Evolutionary conservation across 1,139 yeast genomes (phyloP).

Genomic region (Maudiozyma humilis): DNA sequence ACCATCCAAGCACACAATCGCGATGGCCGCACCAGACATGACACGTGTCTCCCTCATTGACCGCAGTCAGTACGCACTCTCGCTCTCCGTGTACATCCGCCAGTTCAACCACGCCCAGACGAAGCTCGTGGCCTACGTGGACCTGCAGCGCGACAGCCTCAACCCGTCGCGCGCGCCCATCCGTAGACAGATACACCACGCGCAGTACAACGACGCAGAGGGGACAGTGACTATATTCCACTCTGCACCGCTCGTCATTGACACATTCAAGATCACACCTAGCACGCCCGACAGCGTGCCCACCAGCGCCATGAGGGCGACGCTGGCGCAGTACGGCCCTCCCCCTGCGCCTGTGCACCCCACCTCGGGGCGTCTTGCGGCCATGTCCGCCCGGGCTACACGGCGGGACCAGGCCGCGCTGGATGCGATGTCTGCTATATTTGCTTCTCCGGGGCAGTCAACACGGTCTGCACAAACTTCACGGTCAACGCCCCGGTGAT

Average conservation of each 20-base stretch:
- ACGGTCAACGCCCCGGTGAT: background rate
- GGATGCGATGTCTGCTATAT: too few species aligned
- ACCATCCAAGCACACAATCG: background rate
- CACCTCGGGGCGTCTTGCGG: too few species aligned
- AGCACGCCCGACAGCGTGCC: too few species aligned
- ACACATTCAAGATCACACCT: slow-evolving; percentile 1
- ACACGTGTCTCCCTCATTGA: too few species aligned
- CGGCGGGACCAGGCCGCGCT: too few species aligned
- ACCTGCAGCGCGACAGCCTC: background rate
- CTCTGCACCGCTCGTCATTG: background rate
- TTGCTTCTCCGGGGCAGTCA: too few species aligned
- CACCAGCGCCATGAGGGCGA: background rate
- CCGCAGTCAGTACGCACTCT: too few species aligned
- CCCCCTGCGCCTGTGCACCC: background rate
- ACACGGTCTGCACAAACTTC: background rate
- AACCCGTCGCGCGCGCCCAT: background rate
- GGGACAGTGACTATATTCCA: background rate
- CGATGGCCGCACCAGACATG: background rate
- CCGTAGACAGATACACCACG: background rate
- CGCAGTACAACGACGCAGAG: background rate
- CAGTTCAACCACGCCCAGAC: background rate
- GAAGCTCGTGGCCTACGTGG: background rate
- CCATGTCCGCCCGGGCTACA: too few species aligned
- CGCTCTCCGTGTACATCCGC: background rate
- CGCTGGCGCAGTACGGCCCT: background rate